Evolutionary conservation across 805 yeast species (phyloP), one percentile per base, ranked within the genome.

Genomic region (Starmera quercuum): DNA sequence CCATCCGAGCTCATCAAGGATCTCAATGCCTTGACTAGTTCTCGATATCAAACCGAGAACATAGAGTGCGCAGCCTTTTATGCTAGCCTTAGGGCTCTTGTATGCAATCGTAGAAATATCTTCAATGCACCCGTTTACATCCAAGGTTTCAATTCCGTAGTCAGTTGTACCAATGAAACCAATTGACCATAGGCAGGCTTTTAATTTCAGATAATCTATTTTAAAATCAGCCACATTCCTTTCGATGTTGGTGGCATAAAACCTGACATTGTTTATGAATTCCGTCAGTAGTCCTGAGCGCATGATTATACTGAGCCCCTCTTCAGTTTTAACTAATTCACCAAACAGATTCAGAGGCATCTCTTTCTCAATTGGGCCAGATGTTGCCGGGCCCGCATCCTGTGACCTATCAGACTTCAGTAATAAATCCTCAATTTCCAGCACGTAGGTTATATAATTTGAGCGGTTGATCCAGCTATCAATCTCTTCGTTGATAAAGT

Each of bases 1-100:
- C 97, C 97, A 90, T 2, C 78, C 78, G 34, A 71, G 63, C 45
- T 86, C 95, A 49, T 85, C 95, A 36, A 88, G 60, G 12, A 87
- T 75, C 50, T 88, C 97, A 16, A 78, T 68, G 0, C 97, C 97
- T 47, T 84, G 86, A 12, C 61, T 63, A 0, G 95, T 84, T 16
- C 68, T 66, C 0, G 92, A 66, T 18, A 87, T 64, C 42, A 84
- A 64, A 0, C 96, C 95, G 22, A 90, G 58, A 0, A 75, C 83
- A 45, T 73, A 83, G 45, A 82, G 83, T 9, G 95, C 83, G 1
- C 85, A 71, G 2, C 92, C 92, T 37, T 79, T 71, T 19, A 90
- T 49, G 32, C 78, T 75, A 65, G 82, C 72, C 9, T 74, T 63
- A 9, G 56, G 51, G 1, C 81, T 62, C 6, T 53, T 50, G 21